A percentile compares a stretch with the other conserved stretches of the same genome.
Conservation (phyloP, 2,329 filamentous ascomycete genomes). For the Trichoderma aggressivum region DNA sequence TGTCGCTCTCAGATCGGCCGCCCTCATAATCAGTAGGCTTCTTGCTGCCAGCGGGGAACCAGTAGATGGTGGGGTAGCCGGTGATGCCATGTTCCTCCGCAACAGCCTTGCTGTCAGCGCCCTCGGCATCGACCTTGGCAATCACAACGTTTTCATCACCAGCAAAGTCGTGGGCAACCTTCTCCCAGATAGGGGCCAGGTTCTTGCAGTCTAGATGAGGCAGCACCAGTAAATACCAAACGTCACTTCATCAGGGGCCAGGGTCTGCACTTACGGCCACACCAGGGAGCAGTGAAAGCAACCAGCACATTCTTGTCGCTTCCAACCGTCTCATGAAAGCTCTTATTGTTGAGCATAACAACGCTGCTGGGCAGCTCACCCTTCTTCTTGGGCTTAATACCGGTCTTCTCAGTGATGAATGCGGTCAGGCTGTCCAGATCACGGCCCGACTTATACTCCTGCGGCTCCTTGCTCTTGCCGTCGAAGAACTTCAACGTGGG, state of each 20-base stretch:
- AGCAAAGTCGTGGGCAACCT: conserved; percentile 75
- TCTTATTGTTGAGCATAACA: conserved; percentile 72
- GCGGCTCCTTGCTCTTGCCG: conserved; percentile 81
- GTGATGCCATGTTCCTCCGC: conserved; percentile 73
- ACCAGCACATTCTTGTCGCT: conserved; percentile 86
- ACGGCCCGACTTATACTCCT: conserved; percentile 81
- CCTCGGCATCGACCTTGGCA: conserved; percentile 94
- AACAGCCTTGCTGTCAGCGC: conserved; percentile 75
- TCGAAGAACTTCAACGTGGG: conserved; percentile 98
- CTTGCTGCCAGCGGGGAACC: conserved; percentile 82
- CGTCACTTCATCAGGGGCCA: background rate
- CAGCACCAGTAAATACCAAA: conserved; percentile 5
- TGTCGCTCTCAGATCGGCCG: conserved; percentile 70
- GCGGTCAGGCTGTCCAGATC: conserved; percentile 79
- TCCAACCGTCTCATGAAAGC: conserved; percentile 75
- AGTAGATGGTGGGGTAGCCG: conserved; percentile 97
- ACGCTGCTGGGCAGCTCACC: conserved; percentile 71
- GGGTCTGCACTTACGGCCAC: conserved; percentile 71
- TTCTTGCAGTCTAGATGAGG: conserved; percentile 79
- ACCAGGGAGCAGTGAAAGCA: conserved; percentile 98
- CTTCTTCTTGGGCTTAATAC: conserved; percentile 75
- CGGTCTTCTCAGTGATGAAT: conserved; percentile 85
- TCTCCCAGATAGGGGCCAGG: conserved; percentile 88
- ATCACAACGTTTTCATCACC: conserved; percentile 76
- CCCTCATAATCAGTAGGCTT: conserved; percentile 69